Evolutionary conservation across 768 basidiomycete species (phyloP), one percentile per base, ranked within the genome.

Genomic region (Trametes cubensis): DNA sequence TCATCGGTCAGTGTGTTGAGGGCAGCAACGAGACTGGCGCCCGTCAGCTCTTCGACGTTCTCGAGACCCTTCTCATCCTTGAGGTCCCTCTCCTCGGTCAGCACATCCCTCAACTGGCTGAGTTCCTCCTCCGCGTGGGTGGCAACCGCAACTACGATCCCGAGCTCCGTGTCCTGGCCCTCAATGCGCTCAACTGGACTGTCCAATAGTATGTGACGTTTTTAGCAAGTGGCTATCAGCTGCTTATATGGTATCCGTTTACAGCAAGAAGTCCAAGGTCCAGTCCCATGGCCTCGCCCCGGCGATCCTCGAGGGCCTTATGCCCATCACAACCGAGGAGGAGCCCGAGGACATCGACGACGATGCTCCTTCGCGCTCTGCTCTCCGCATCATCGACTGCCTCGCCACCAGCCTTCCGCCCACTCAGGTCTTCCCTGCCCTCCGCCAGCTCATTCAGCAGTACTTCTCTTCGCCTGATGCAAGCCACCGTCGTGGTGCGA

Each of bases 121-220:
- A 91, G 53, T 97, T 98, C 85, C 87, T 98, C 63, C 83, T 98
- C 42, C 80, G 80, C 49, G 89, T 88, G 45, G 95, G 94, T 58
- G 87, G 83, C 34, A 95, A 96, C 79, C 83, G 82, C 64, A 76
- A 78, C 13, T 86, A 88, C 69, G 91, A 92, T 47, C 75, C 78
- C 50, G 94, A 92, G 54, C 85, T 97, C 61, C 90, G 97, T 60
- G 85, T 95, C 62, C 88, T 97, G 67, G 88, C 91, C 11, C 83
- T 99, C 41, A 98, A 98, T 70, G 90, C 92, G 7, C 85, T 99
- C 10, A 91, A 94, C 71, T 98, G 95, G 95, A 94, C 95, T 8
- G 89, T 98, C 56, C 90, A 95, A 81, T 98, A 98, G 94, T 88
- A 70, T 69, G 89, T 77, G 7, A 4, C 40, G 1, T 8, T 5